Evolutionary conservation across 78 protist species (phyloP).

Genomic region (Cyanophora paradoxa): DNA sequence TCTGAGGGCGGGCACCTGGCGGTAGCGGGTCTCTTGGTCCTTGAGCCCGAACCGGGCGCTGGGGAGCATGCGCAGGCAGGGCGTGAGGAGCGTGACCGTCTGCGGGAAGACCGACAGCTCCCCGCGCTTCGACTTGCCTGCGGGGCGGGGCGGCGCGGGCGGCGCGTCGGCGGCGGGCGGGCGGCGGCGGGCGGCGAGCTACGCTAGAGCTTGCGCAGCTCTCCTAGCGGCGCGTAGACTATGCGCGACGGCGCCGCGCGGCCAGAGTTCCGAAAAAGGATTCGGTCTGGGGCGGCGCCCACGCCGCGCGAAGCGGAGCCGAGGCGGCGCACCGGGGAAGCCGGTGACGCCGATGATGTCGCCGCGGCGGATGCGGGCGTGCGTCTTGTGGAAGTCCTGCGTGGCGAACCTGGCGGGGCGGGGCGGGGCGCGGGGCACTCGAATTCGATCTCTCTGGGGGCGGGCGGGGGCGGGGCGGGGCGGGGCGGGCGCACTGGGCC

Average conservation of each 20-base stretch:
- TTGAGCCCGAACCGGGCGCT: constrained; percentile 40
- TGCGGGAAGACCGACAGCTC: constrained; percentile 87
- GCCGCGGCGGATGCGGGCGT: constrained; percentile 80
- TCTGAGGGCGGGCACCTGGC: constrained; percentile 34
- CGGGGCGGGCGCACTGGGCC: background rate
- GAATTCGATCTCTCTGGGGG: background rate
- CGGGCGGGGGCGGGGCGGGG: background rate
- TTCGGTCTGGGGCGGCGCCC: no score
- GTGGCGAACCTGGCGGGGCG: no score
- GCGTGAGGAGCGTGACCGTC: constrained; percentile 76
- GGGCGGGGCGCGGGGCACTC: no score
- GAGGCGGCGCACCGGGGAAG: constrained; percentile 59
- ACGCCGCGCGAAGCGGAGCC: background rate
- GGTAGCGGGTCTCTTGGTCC: constrained; percentile 76
- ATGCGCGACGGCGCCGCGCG: background rate
- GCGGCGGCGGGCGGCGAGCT: constrained; percentile 12
- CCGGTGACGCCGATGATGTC: constrained; percentile 97
- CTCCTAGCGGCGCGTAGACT: background rate
- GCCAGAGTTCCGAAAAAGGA: no score
- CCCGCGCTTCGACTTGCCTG: constrained; percentile 85
- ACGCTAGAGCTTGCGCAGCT: background rate
- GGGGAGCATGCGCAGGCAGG: constrained; percentile 97
- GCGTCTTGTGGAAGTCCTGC: constrained; percentile 52
- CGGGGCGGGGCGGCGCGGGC: constrained; percentile 16
- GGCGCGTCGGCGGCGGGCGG: background rate